These are phyloP conservation scores for Ceriops tagal DNA, from an alignment of 345 rosid species.

Conservation along the genomic window DNA sequence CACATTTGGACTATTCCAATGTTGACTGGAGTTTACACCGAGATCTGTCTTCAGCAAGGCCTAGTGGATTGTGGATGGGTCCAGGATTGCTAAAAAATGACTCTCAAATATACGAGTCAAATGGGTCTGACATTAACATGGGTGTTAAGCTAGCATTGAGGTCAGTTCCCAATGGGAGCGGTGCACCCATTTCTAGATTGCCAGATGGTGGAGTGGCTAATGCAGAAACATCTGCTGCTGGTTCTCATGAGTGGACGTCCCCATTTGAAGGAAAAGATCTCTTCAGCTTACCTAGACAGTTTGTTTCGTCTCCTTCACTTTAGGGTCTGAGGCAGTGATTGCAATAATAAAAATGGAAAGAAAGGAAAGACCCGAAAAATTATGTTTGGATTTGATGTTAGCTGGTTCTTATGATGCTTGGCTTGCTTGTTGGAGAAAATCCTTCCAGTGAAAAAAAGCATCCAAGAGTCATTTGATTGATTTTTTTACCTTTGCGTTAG, in stretches of 20 bases:
- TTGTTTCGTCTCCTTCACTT: slow-evolving; percentile 75
- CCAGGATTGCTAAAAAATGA: slow-evolving; percentile 33
- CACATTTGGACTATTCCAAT: slow-evolving; percentile 56
- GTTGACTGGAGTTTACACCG: slow-evolving; percentile 84
- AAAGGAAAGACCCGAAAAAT: slow-evolving; percentile 17
- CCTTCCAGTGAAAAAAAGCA: slow-evolving; percentile 16
- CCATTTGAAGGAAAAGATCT: slow-evolving; percentile 89
- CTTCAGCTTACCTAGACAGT: slow-evolving; percentile 81
- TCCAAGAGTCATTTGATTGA: slow-evolving; percentile 2
- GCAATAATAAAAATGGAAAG: slow-evolving; percentile 35
- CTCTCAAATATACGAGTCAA: slow-evolving; percentile 33
- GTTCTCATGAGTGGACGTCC: slow-evolving; percentile 74
- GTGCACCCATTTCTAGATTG: slow-evolving; percentile 38
- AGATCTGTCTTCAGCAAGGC: slow-evolving; percentile 39
- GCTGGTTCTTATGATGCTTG: slow-evolving; percentile 35
- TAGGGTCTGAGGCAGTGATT: slow-evolving; percentile 39
- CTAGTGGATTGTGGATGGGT: slow-evolving; percentile 43
- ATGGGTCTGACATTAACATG: slow-evolving; percentile 19
- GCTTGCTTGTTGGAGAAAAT: slow-evolving; percentile 25
- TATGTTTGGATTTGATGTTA: slow-evolving; percentile 49
- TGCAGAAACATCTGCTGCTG: slow-evolving; percentile 41
- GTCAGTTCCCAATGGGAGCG: slow-evolving; percentile 34
- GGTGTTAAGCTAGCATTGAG: slow-evolving; percentile 46
- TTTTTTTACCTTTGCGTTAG: too few relatives aligned
- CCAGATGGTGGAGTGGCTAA: slow-evolving; percentile 35